phyloP scores from a whole-genome alignment of 2,329 filamentous ascomycete species.

The Microsporum ferrugineum region DNA sequence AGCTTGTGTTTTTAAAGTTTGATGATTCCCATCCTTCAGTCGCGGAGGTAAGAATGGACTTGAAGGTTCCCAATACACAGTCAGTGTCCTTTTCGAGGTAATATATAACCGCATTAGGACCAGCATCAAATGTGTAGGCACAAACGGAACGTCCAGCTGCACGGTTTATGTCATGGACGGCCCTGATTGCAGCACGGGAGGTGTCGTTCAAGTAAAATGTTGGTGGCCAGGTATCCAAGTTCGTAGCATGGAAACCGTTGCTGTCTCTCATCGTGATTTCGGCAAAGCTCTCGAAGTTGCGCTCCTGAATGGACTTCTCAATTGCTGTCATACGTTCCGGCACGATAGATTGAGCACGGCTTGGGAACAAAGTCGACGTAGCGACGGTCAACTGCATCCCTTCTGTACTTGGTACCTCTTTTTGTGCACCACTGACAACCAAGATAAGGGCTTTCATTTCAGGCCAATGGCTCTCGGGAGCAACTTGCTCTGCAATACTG shows the following conservation, averaged over 20 bases:
- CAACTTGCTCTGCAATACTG: slow-evolving; percentile 78
- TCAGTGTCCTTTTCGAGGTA: slow-evolving; percentile 70
- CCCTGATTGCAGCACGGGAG: slow-evolving; percentile 70
- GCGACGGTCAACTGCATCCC: slow-evolving; percentile 97
- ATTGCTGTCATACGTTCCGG: slow-evolving; percentile 73
- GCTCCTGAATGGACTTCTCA: slow-evolving; percentile 64
- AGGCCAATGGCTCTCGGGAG: slow-evolving; percentile 83
- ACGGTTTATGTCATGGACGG: slow-evolving; percentile 80
- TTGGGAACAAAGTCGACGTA: slow-evolving; percentile 76
- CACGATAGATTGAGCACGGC: slow-evolving; percentile 64
- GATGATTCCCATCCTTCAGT: slow-evolving; percentile 40
- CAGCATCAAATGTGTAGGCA: slow-evolving; percentile 95
- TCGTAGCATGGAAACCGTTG: slow-evolving; percentile 93
- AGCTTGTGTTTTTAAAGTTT: slow-evolving; percentile 42
- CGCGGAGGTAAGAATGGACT: slow-evolving; percentile 57
- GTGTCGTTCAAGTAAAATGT: slow-evolving; percentile 99
- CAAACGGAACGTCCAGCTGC: slow-evolving; percentile 67
- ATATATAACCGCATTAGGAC: slow-evolving; percentile 94
- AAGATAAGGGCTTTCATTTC: slow-evolving; percentile 86
- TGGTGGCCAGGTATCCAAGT: slow-evolving; percentile 87
- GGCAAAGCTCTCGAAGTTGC: slow-evolving; percentile 78
- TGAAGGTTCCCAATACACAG: slow-evolving; percentile 66
- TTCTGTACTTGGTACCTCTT: slow-evolving; percentile 81
- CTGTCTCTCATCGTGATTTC: slow-evolving; percentile 92
- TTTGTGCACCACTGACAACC: slow-evolving; percentile 87